Conservation (phyloP, 2,329 filamentous ascomycete genomes). For the Didymella pinodella region DNA sequence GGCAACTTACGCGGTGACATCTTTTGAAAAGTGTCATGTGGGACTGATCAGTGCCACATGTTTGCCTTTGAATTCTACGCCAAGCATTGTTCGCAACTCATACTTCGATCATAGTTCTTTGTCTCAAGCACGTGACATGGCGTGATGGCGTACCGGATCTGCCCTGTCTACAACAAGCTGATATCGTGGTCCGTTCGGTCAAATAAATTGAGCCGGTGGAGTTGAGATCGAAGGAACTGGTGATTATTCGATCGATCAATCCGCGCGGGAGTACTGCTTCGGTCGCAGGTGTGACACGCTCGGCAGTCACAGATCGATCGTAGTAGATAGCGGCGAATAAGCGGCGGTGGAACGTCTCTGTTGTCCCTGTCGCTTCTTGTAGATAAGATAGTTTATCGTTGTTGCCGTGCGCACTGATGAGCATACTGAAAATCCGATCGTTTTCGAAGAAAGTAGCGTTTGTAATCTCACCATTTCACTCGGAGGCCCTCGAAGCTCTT, state of each 20-base stretch:
- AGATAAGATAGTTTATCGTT: not conserved
- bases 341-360: not conserved
- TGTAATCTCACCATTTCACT: not conserved
- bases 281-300: not conserved
- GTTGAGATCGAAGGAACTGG: not conserved
- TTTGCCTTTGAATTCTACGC: not conserved
- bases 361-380: not conserved
- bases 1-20: not conserved
- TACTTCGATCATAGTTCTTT: not conserved
- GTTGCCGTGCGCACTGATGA: not conserved
- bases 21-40: not conserved
- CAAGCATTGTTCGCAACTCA: not conserved
- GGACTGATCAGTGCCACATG: not conserved
- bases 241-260: not conserved
- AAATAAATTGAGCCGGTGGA: not conserved
- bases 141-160: not conserved
- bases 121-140: not conserved
- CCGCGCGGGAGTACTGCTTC: not conserved
- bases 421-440: not conserved
- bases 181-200: not conserved
- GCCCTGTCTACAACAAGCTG: too few species aligned
- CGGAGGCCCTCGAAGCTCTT: conserved; percentile 11
- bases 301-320: too few species aligned
- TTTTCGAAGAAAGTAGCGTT: not conserved
- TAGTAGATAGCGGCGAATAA: not conserved